Base-by-base conservation (phyloP, 148 eudicot species). In the Oxyria digyna region DNA sequence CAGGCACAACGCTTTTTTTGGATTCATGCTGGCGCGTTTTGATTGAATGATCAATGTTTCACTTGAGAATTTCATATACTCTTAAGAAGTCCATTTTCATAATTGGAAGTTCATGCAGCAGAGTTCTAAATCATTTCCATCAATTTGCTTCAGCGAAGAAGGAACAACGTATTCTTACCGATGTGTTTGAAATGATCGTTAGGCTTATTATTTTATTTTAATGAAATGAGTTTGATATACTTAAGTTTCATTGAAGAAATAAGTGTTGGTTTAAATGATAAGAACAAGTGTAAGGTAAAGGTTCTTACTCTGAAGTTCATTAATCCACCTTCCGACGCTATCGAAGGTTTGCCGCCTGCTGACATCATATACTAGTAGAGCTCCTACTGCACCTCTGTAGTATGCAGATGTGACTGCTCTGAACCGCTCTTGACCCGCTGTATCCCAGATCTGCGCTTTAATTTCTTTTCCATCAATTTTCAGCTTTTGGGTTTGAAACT, bases 401-500 rank as follows among this genome's bases (percentile, higher is more conserved):
- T 93, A 89, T 37, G 98, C 98, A 67, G 98, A 93, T 7, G 98
- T 93, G 62, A 93, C 96, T 63, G 98, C 98, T 79, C 96, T 90
- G 79, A 93, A 93, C 71, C 98, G 86, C 79, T 93, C 98, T 76
- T 93, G 96, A 64, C 98, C 98, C 26, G 96, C 98, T 57, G 94
- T 92, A 78, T 92, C 98, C 98, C 98, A 92, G 17, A 92, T 92
- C 79, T 92, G 98, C 38, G 98, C 98, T 79, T 92, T 92, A 67
- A 92, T 75, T 79, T 92, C 96, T 75, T 89, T 92, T 38, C 98
- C 98, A 24, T 92, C 82, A 17, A 89, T 86, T 69, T 81, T 80
- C 80, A 92, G 79, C 74, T 86, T 92, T 67, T 92, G 98, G 6
- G 98, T 92, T 82, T 92, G 98, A 74, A 92, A 92, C 73, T 92